Conservation (phyloP, 768 basidiomycete species). For the Lyophyllum semitale region DNA sequence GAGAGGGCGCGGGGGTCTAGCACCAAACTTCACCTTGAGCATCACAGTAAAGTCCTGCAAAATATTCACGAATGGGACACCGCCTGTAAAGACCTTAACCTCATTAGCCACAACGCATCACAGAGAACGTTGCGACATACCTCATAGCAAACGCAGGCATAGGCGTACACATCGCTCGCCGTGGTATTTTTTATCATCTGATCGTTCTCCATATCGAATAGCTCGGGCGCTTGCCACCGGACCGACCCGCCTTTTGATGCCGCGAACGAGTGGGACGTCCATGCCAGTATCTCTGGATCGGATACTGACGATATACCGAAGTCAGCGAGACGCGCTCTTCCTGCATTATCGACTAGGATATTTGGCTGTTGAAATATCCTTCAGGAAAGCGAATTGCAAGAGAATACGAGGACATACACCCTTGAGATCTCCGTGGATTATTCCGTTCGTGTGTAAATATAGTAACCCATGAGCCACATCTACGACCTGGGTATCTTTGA, state of each 20-base stretch:
- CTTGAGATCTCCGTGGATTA: background rate
- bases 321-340: background rate
- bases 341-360: background rate
- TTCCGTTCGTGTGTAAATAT: background rate
- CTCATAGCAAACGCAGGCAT: background rate
- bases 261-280: background rate
- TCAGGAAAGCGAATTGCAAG: background rate
- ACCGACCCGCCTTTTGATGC: background rate
- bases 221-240: conserved; percentile 3
- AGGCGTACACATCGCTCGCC: conserved; percentile 1
- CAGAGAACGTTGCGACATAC: background rate
- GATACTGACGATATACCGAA: background rate
- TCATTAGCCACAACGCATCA: background rate
- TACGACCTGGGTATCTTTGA: background rate
- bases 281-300: background rate
- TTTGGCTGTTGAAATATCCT: background rate
- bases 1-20: background rate
- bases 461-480: background rate
- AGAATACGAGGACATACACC: background rate
- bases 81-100: background rate
- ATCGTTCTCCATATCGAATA: background rate
- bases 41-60: background rate
- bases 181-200: background rate
- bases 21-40: background rate
- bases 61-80: background rate